phyloP scores from a whole-genome alignment of 2,329 filamentous ascomycete genomes.

The Arthrinium puccinioides region DNA sequence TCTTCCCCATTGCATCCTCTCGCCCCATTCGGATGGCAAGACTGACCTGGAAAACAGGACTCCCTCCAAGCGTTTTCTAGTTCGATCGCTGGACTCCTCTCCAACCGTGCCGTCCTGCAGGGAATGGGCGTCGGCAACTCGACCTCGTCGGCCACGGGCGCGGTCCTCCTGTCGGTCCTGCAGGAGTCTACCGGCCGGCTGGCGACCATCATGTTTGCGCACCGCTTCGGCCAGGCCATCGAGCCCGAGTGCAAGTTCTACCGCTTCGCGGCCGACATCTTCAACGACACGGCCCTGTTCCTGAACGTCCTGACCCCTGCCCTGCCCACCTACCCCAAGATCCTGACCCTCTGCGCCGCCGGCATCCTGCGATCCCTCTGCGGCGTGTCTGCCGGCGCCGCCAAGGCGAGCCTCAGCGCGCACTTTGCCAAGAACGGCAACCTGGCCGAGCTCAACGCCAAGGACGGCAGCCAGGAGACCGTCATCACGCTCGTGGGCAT shows the following conservation, averaged over 20 bases:
- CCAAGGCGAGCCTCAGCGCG: conserved; percentile 83
- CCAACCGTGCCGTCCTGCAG: conserved; percentile 76
- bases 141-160: conserved; percentile 68
- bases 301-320: conserved; percentile 77
- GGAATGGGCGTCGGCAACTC: conserved; percentile 77
- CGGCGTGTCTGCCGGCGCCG: conserved; percentile 82
- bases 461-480: conserved; percentile 88
- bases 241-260: conserved; percentile 90
- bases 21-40: too few species aligned
- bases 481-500: conserved; percentile 85
- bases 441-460: conserved; percentile 85
- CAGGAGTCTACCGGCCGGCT: conserved; percentile 76
- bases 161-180: conserved; percentile 73
- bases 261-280: conserved; percentile 76
- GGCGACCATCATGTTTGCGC: conserved; percentile 80
- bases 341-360: conserved; percentile 40
- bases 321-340: conserved; percentile 49
- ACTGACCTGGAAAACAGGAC: too few species aligned
- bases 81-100: conserved; percentile 71
- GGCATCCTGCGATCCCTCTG: conserved; percentile 59
- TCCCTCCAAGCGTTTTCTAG: conserved; percentile 80
- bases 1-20: too few species aligned
- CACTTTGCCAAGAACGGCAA: conserved; percentile 89
- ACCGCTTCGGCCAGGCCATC: conserved; percentile 71
- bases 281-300: conserved; percentile 82